Conservation (phyloP, 1,284 basidiomycete genomes). For the Coniferiporia sulphurascens region DNA sequence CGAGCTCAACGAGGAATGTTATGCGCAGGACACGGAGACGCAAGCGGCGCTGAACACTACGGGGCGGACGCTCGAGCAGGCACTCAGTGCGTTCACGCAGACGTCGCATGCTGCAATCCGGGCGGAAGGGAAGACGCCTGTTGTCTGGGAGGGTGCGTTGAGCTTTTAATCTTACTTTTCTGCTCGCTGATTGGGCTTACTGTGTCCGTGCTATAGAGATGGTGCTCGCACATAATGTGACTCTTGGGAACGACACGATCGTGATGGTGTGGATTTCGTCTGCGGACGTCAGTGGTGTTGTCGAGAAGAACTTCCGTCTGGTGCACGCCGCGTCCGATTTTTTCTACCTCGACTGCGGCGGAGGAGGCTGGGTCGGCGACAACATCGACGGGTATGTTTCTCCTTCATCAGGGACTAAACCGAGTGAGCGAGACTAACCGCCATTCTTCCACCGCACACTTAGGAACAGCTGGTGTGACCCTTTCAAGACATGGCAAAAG, state of each 20-base stretch:
- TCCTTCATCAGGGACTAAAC: background rate
- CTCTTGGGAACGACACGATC: slow-evolving; percentile 35
- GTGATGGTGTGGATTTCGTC: slow-evolving; percentile 44
- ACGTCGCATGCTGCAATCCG: slow-evolving; percentile 33
- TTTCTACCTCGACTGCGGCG: slow-evolving; percentile 56
- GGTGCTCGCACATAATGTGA: slow-evolving; percentile 31
- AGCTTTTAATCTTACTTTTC: background rate
- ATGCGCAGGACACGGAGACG: slow-evolving; percentile 33
- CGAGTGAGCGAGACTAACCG: slow-evolving; percentile 17
- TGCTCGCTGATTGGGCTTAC: background rate
- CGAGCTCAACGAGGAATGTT: slow-evolving; percentile 42
- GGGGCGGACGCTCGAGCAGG: slow-evolving; percentile 31
- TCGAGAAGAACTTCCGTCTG: slow-evolving; percentile 43
- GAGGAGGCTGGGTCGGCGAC: slow-evolving; percentile 39
- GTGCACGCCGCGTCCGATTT: slow-evolving; percentile 53
- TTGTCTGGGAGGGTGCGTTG: slow-evolving; percentile 42
- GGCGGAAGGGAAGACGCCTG: slow-evolving; percentile 34
- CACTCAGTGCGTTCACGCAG: slow-evolving; percentile 36
- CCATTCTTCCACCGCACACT: slow-evolving; percentile 16
- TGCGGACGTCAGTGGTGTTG: slow-evolving; percentile 35
- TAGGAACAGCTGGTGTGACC: slow-evolving; percentile 43
- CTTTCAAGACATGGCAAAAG: slow-evolving; percentile 53
- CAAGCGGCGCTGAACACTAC: slow-evolving; percentile 25
- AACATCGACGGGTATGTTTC: slow-evolving; percentile 9
- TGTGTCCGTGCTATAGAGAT: slow-evolving; percentile 21